Evolutionary conservation across 768 basidiomycete genomes (phyloP).

Genomic region (Amanita pallidorosea): DNA sequence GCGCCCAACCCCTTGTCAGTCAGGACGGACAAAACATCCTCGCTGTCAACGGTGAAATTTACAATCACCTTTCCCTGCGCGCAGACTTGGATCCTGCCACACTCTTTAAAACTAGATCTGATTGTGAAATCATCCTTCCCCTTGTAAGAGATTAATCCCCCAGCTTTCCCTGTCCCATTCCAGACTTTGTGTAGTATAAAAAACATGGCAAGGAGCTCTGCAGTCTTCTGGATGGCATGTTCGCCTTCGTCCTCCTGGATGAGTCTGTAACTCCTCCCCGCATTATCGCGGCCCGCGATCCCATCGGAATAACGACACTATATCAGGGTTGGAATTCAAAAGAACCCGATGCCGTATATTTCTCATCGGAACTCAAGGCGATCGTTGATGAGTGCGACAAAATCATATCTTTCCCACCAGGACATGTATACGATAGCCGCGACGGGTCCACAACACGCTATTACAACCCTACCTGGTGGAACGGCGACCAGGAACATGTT

Average conservation of each 20-base stretch:
- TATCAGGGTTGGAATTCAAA: conserved; percentile 93
- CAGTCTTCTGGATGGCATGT: conserved; percentile 90
- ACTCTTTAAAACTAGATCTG: conserved; percentile 94
- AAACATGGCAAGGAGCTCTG: conserved; percentile 73
- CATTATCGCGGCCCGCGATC: conserved; percentile 92
- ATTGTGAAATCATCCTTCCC: conserved; percentile 95
- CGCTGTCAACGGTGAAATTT: conserved; percentile 97
- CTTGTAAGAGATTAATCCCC: conserved; percentile 37
- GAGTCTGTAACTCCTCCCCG: conserved; percentile 84
- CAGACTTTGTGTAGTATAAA: conserved; percentile 48
- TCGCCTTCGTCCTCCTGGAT: conserved; percentile 94
- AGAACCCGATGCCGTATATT: conserved; percentile 75
- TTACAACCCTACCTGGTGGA: conserved; percentile 85
- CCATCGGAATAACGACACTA: conserved; percentile 96
- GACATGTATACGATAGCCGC: conserved; percentile 87
- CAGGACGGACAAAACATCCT: conserved; percentile 78
- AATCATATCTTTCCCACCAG: conserved; percentile 93
- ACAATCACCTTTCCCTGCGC: conserved; percentile 86
- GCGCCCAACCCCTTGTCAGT: conserved; percentile 89
- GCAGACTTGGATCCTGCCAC: conserved; percentile 49
- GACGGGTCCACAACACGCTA: conserved; percentile 75
- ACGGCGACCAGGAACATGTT: conserved; percentile 59
- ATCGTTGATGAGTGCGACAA: conserved; percentile 87
- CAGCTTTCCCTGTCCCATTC: not conserved
- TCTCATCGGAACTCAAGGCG: conserved; percentile 94